phyloP scores from a whole-genome alignment of 78 protist genomes.

The Dictyostelium capitatum region DNA sequence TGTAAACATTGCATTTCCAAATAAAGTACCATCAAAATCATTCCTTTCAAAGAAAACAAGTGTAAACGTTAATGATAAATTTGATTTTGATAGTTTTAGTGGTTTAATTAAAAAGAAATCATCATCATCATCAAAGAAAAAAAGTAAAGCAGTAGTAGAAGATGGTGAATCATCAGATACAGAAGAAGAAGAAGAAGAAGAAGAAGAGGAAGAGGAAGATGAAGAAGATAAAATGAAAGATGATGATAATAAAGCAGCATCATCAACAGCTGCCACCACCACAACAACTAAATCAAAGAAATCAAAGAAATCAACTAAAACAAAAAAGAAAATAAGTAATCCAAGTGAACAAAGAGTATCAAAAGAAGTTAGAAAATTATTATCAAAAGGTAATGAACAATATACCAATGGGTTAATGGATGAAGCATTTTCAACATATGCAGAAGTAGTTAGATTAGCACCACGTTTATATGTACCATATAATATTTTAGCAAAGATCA shows the following conservation, averaged over 20 bases:
- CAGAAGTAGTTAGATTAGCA: constrained; percentile 31
- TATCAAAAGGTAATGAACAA: not conserved
- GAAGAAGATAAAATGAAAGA: not conserved
- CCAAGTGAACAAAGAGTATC: constrained; percentile 9
- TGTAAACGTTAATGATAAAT: not conserved
- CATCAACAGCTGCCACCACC: not conserved
- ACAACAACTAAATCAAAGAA: not conserved
- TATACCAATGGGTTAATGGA: constrained; percentile 4
- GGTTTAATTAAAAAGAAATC: not conserved
- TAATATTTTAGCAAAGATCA: constrained; percentile 18
- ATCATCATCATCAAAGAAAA: not conserved
- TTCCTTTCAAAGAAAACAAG: not conserved
- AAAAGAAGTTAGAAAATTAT: constrained; percentile 6
- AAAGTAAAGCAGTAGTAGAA: not conserved
- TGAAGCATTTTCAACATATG: constrained; percentile 5
- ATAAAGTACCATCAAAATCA: not conserved
- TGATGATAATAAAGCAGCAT: not conserved
- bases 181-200: not conserved
- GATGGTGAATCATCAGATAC: not conserved
- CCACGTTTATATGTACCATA: constrained; percentile 34
- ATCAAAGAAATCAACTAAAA: too few relatives aligned
- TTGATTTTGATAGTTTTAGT: constrained; percentile 26
- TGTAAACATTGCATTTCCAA: constrained; percentile 7
- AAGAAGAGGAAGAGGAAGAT: not conserved
- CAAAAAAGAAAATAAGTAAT: not conserved